phyloP scores from a whole-genome alignment of 192 early-diverging fungal genomes.

The Entomortierella beljakovae region DNA sequence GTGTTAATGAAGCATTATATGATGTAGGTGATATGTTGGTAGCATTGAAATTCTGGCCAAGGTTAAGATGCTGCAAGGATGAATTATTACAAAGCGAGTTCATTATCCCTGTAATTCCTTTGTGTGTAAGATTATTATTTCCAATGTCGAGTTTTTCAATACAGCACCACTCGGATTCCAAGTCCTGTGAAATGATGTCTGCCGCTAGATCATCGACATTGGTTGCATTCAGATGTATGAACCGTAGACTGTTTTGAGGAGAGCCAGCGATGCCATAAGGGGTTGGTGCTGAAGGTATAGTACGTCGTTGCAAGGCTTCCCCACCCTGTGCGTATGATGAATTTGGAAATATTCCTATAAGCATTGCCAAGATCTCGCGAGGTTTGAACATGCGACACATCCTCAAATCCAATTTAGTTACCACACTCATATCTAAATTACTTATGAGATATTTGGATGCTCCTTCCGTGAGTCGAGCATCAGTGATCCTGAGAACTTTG shows the following conservation, averaged over 20 bases:
- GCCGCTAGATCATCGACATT: slow-evolving; percentile 32
- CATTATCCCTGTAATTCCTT: slow-evolving; percentile 23
- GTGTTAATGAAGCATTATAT: neutral
- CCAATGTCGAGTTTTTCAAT: slow-evolving; percentile 34
- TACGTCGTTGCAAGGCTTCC: neutral
- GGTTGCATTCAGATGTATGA: slow-evolving; percentile 29
- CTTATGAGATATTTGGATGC: slow-evolving; percentile 25
- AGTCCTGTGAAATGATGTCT: slow-evolving; percentile 11
- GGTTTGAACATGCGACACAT: slow-evolving; percentile 39
- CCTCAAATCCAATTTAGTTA: slow-evolving; percentile 32
- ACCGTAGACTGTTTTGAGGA: slow-evolving; percentile 11
- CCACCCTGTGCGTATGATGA: slow-evolving; percentile 5
- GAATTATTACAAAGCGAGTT: slow-evolving; percentile 29
- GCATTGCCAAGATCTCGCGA: slow-evolving; percentile 23
- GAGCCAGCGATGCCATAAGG: slow-evolving; percentile 11
- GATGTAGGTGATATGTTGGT: slow-evolving; percentile 17
- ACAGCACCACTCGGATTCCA: slow-evolving; percentile 17
- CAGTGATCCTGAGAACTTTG: slow-evolving; percentile 25
- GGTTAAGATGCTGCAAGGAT: slow-evolving; percentile 23
- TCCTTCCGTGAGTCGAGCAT: slow-evolving; percentile 30
- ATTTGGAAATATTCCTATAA: slow-evolving; percentile 12
- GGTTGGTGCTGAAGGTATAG: slow-evolving; percentile 2
- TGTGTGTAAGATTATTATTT: slow-evolving; percentile 24
- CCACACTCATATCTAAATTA: slow-evolving; percentile 17
- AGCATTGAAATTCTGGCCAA: slow-evolving; percentile 26